Evolutionary conservation across 164 flowering plant genomes (phyloP), one percentile per base, ranked within the genome.

Genomic region (Chimonanthus salicifolius): DNA sequence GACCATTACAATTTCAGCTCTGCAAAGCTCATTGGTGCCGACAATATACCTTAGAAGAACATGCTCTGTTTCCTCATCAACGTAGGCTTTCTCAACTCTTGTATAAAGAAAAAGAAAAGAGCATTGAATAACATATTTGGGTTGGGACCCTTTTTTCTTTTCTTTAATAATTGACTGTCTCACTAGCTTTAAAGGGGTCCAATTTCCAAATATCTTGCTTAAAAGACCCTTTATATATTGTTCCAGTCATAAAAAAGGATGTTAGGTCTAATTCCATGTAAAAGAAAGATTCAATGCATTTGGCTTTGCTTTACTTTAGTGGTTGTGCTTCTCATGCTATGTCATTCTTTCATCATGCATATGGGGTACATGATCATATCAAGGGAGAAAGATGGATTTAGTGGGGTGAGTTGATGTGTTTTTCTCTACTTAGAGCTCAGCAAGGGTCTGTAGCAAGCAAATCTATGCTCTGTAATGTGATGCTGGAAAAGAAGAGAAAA

Each of bases 201-300:
- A 63, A 65, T 62, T 77, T 74, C 70, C 74, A 70, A 69, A 69
- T 72, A 75, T 47, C 67, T 71, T 5, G 16, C 10, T 58, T n/a
- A 58, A 18, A 58, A 33, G 33, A 49, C 15, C 68, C 47, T 51
- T 18, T 71, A 33, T 63, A 63, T 58, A 5, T 18, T n/a, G 20
- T 46, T 43, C 44, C 15, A 71, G 64, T 44, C 45, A 62, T 58
- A 10, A 20, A 62, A 20, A 60, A 63, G 70, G 72, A 73, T 64
- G 70, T 74, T 74, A 76, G 74, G 79, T 49, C 62, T 62, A 64
- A 82, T 71, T 75, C 78, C 77, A 82, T 72, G 46, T 63, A 21
- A 4, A 7, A 8, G 45, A 54, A 71, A 69, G 81, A 74, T 79
- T 74, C 81, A 83, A 76, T 80, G 83, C 72, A 82, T 78, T 75